Evolutionary conservation across 805 yeast genomes (phyloP), one percentile per base, ranked within the genome.

Genomic region (Candida loeiensis): DNA sequence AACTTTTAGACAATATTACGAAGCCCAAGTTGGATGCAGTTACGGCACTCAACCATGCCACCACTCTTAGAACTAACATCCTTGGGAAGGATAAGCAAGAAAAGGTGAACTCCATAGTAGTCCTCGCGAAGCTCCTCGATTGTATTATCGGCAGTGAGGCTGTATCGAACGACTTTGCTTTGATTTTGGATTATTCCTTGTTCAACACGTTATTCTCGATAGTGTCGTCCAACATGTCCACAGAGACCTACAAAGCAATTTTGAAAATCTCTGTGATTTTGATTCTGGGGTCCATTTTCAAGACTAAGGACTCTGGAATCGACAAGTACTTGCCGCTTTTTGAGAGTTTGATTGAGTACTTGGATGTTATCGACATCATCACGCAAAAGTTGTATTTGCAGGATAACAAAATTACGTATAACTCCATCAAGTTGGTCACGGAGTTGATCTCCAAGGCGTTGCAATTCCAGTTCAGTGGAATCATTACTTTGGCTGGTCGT

Each of bases 91-190:
- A 71, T 43, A 72, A 71, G 40, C 69, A 71, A 36, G 82, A 76
- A 42, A 68, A 70, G 45, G 69, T 73, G 35, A 77, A 74, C 54
- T 66, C 77, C 2, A 71, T 79, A 7, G 73, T 74, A 1, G 77
- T 78, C 3, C 56, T 80, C 21, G 75, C 81, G 22, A 76, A 71
- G 46, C 60, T 76, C 19, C 56, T 78, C 32, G 80, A 76, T 31
- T 64, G 65, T 38, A 50, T 66, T 8, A 48, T 58, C 7, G 58
- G 63, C n/a, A 58, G 63, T 16, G 68, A 73, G 5, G 74, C 77
- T 4, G 54, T 55, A 15, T 57, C 62, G 14, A 59, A 66, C 20
- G 63, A 56, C 5, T 61, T 67, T 43, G 43, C 56, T 16, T 41
- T 49, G 7, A 48, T 66, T 9, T 61, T 74, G 46, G 76, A 73